phyloP scores from a whole-genome alignment of 1,284 basidiomycete species.

The Pseudozyma thailandica region DNA sequence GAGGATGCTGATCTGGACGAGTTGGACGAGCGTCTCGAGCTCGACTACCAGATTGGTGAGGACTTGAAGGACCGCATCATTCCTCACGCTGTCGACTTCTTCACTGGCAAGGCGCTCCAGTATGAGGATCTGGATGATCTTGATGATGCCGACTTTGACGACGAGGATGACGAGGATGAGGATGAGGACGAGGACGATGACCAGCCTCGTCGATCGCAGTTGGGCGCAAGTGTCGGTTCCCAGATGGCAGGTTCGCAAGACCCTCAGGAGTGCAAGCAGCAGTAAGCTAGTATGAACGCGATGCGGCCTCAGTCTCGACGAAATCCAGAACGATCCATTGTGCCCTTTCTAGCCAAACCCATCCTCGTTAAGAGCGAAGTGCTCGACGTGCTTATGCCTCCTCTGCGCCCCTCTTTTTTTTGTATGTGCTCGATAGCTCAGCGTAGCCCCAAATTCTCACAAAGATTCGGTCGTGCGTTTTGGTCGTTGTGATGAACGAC shows the following conservation, averaged over 20 bases:
- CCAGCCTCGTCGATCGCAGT: conserved; percentile 47
- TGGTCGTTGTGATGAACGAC: too few species aligned
- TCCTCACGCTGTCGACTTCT: conserved; percentile 85
- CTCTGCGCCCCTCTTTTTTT: too few species aligned
- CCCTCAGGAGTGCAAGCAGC: conserved; percentile 66
- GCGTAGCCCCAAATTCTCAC: too few species aligned
- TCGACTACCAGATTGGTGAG: conserved; percentile 98
- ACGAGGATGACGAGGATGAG: conserved; percentile 62
- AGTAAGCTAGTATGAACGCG: conserved; percentile 47
- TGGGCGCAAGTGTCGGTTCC: conserved; percentile 46
- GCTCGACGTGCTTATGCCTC: too few species aligned
- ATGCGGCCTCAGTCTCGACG: too few species aligned
- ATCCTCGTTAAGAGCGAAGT: too few species aligned
- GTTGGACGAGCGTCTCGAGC: conserved; percentile 88
- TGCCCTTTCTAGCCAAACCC: too few species aligned
- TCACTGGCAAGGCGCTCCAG: conserved; percentile 94
- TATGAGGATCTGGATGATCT: conserved; percentile 77
- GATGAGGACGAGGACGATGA: conserved; percentile 68
- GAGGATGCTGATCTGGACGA: conserved; percentile 62
- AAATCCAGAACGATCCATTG: too few species aligned
- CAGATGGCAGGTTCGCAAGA: conserved; percentile 60
- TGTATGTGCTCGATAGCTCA: too few species aligned
- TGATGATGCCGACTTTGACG: conserved; percentile 72
- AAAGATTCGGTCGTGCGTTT: too few species aligned
- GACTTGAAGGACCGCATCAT: conserved; percentile 98